phyloP scores from a whole-genome alignment of 176 grass and related monocot genomes.

The Phyllostachys edulis region DNA sequence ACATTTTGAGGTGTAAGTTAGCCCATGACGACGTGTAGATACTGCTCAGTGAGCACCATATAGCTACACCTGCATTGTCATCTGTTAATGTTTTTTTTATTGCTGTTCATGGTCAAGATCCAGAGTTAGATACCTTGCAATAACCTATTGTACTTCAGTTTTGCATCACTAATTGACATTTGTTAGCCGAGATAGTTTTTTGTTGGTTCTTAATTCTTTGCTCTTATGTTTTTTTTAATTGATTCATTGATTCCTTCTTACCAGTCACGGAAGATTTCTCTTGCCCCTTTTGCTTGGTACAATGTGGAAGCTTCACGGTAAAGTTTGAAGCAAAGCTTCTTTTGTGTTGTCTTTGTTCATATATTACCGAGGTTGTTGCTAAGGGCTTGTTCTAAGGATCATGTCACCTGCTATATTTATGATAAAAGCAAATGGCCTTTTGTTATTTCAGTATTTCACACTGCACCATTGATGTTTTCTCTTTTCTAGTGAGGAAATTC shows the following conservation, averaged over 20 bases:
- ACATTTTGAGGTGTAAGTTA: neutral
- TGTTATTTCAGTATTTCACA: neutral
- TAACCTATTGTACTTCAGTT: slow-evolving; percentile 8
- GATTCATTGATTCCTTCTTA: slow-evolving; percentile 33
- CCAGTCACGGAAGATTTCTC: slow-evolving; percentile 83
- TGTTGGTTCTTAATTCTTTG: neutral
- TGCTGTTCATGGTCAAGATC: slow-evolving; percentile 12
- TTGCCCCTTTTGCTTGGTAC: slow-evolving; percentile 75
- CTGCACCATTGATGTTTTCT: neutral
- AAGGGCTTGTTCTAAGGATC: neutral
- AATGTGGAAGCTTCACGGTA: slow-evolving; percentile 88
- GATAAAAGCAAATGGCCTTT: neutral
- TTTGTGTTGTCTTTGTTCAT: slow-evolving; percentile 5
- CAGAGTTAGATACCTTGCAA: neutral
- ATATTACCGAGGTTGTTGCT: slow-evolving; percentile 1
- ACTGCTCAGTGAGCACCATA: too few relatives aligned
- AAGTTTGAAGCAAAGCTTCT: slow-evolving; percentile 7
- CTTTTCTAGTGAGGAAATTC: slow-evolving; percentile 10
- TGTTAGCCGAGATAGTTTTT: slow-evolving; percentile 18
- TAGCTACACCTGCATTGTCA: slow-evolving; percentile 7
- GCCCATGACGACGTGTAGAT: neutral
- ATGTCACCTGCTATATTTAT: slow-evolving; percentile 11
- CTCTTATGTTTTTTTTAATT: slow-evolving; percentile 22
- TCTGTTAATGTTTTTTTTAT: slow-evolving; percentile 5
- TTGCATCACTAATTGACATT: slow-evolving; percentile 1